Percentiles rank a stretch among this genome's conserved stretches.
Evolutionary conservation across 2,329 filamentous ascomycete species (phyloP).

Genomic region (Arthrocladium fulminans): DNA sequence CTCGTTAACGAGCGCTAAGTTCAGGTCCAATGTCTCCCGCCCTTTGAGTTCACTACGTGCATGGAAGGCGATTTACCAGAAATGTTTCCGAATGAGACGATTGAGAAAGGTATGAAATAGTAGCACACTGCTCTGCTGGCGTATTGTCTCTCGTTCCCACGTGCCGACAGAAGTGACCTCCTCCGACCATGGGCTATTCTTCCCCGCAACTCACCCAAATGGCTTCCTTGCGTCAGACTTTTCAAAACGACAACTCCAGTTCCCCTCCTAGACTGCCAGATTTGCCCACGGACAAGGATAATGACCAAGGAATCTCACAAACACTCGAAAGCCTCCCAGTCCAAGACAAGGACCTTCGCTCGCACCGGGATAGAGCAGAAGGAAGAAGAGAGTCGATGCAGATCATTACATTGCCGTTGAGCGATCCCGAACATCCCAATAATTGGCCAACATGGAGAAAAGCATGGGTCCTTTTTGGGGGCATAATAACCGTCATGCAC

Average conservation of each 20-base stretch:
- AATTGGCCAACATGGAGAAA: slow-evolving; percentile 27
- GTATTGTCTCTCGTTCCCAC: not conserved
- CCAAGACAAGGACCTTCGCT: not conserved
- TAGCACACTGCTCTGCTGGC: not conserved
- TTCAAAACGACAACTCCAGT: not conserved
- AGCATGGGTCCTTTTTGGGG: slow-evolving; percentile 28
- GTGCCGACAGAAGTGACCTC: not conserved
- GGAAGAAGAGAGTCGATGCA: slow-evolving; percentile 12
- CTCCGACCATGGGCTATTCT: not conserved
- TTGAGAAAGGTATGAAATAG: not conserved
- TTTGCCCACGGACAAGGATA: not conserved
- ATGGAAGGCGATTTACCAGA: no score
- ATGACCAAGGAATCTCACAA: not conserved
- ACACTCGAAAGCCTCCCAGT: not conserved
- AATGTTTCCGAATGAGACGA: not conserved
- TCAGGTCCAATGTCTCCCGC: not conserved
- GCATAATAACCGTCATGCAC: slow-evolving; percentile 32
- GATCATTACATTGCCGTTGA: slow-evolving; percentile 18
- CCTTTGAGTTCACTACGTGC: not conserved
- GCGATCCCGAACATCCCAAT: slow-evolving; percentile 23
- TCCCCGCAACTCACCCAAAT: not conserved
- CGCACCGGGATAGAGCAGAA: not conserved
- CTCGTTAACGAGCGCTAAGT: not conserved
- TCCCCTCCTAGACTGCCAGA: not conserved
- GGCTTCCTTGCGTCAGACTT: not conserved